These are phyloP conservation scores for Russula griseocarnosa DNA, from an alignment of 768 basidiomycete genomes.

Conservation along the genomic window DNA sequence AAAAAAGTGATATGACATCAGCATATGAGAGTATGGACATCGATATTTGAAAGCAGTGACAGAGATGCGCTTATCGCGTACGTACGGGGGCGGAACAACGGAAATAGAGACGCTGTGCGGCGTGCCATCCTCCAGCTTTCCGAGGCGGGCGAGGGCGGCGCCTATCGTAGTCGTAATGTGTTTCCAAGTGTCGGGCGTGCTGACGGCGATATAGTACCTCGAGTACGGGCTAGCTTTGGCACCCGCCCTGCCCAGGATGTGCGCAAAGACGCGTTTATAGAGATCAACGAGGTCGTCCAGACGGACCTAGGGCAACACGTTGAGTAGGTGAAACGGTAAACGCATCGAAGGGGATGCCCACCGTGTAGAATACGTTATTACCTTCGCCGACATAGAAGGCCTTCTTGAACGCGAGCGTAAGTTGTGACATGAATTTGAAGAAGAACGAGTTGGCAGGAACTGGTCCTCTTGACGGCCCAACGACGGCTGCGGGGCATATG, in stretches of 20 bases:
- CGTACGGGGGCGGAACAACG: conserved; percentile 8
- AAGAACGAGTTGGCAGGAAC: neutral
- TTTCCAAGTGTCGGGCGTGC: conserved; percentile 3
- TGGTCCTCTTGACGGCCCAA: neutral
- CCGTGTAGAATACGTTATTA: conserved; percentile 3
- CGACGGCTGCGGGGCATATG: conserved; percentile 10
- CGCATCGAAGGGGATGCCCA: neutral
- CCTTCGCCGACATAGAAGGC: conserved; percentile 5
- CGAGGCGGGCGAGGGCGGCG: neutral
- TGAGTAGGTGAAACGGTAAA: neutral
- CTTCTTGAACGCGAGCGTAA: neutral
- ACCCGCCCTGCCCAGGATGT: neutral
- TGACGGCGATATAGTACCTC: conserved; percentile 17
- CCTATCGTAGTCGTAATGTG: conserved; percentile 3
- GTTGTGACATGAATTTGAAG: neutral
- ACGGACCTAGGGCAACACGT: neutral
- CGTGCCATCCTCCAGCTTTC: conserved; percentile 8
- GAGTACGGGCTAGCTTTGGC: conserved; percentile 19
- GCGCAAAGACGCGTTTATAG: conserved; percentile 13
- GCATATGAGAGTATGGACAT: too few relatives aligned
- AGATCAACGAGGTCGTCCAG: conserved; percentile 17
- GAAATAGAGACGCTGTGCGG: conserved; percentile 8
- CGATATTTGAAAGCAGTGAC: neutral
- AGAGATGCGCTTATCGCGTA: neutral
- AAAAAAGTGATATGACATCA: neutral